Percentiles rank a stretch among this genome's conserved stretches.
phyloP scores from a whole-genome alignment of 139 green algal genomes.

The Pleodorina starrii region DNA sequence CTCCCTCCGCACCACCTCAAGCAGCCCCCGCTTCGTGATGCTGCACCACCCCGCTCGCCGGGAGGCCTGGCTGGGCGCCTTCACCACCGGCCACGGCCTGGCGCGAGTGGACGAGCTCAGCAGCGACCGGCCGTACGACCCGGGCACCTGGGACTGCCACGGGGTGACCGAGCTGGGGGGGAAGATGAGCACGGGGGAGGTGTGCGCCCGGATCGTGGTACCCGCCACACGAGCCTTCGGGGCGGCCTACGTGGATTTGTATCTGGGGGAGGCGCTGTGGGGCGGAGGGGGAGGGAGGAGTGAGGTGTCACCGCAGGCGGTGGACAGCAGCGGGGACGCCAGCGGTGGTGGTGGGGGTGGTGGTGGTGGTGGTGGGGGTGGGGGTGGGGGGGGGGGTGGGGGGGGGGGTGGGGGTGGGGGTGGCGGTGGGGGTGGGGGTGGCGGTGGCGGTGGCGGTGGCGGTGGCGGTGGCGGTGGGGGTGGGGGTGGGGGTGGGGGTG shows the following conservation, averaged over 20 bases:
- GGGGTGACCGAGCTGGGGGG: background rate
- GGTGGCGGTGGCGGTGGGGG: no score
- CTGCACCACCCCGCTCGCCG: background rate
- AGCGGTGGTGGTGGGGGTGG: no score
- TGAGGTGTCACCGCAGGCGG: no score
- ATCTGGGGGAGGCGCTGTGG: background rate
- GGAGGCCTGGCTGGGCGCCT: background rate
- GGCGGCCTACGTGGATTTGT: background rate
- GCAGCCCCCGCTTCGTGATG: background rate
- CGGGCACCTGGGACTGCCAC: background rate
- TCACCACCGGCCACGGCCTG: background rate
- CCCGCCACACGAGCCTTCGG: slow-evolving; percentile 3
- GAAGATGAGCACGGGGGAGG: background rate
- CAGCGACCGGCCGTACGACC: background rate
- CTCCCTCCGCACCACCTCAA: background rate
- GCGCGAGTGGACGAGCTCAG: background rate
- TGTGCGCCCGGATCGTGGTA: background rate
- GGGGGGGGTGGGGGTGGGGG: no score
- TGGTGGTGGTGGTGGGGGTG: no score
- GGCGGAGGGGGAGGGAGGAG: no score
- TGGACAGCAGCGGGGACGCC: no score
- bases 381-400: no score
- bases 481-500: no score
- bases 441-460: no score
- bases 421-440: no score